Conservation (phyloP, 78 protist species). For the Pigoraptor vietnamica region DNA sequence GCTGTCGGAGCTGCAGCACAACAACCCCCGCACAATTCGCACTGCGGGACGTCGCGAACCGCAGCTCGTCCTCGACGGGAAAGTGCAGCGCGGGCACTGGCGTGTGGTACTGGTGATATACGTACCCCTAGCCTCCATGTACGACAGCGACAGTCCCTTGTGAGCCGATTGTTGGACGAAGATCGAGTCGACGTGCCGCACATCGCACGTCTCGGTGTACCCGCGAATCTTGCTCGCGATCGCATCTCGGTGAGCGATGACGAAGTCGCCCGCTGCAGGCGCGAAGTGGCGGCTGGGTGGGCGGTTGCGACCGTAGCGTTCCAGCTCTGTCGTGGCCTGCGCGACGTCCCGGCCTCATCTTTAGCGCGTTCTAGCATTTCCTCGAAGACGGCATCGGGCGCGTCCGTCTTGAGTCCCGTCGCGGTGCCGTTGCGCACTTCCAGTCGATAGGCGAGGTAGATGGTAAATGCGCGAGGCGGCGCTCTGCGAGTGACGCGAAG, state of each 20-base stretch:
- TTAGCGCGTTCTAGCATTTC: not conserved
- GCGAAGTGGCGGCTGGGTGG: not conserved
- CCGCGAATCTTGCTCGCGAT: not conserved
- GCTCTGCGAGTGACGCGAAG: not conserved
- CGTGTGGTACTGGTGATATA: not conserved
- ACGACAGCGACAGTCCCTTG: not conserved
- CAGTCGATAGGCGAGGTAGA: not conserved
- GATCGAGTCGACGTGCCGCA: not conserved
- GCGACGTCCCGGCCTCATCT: not conserved
- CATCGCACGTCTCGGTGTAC: not conserved
- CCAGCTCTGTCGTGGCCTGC: not conserved
- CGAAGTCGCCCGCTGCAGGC: not conserved
- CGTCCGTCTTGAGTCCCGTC: not conserved
- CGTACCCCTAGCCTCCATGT: not conserved
- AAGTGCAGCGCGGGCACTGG: not conserved
- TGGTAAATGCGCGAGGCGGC: not conserved
- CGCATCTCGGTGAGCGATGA: not conserved
- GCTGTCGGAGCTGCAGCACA: not conserved
- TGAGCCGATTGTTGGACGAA: not conserved
- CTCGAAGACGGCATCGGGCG: not conserved
- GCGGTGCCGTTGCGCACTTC: not conserved
- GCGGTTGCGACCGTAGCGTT: not conserved
- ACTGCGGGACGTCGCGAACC: not conserved
- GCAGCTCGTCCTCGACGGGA: not conserved
- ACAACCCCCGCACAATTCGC: not conserved